A percentile compares a stretch with the other conserved stretches of the same genome.
These are phyloP conservation scores for Castanea crenata DNA, from an alignment of 306 rosid genomes.

Conservation along the genomic window DNA sequence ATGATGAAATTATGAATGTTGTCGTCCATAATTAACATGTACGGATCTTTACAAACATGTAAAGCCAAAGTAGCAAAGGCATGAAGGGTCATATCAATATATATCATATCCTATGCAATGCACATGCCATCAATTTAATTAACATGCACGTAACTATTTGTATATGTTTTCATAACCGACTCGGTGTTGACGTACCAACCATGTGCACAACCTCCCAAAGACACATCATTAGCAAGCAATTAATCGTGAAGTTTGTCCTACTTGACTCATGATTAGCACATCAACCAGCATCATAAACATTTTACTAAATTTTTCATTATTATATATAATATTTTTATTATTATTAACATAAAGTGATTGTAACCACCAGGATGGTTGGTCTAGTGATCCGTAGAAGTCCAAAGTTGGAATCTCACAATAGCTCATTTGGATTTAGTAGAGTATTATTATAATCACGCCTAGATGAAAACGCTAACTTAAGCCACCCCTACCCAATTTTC, in stretches of 20 bases:
- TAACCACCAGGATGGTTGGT: too few relatives aligned
- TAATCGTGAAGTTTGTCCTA: not conserved
- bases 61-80: not conserved
- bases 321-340: too few relatives aligned
- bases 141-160: not conserved
- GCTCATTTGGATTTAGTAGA: too few relatives aligned
- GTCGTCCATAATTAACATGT: not conserved
- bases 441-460: fast-evolving
- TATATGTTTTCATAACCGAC: not conserved
- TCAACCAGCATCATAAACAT: not conserved
- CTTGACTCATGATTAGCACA: not conserved
- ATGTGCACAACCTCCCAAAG: not conserved
- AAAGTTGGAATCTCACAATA: too few relatives aligned
- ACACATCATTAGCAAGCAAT: not conserved
- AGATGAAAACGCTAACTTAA: too few relatives aligned
- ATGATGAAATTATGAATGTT: not conserved
- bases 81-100: not conserved
- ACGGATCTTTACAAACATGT: not conserved
- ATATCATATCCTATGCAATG: not conserved
- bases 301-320: too few relatives aligned
- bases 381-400: too few relatives aligned
- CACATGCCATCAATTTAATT: not conserved
- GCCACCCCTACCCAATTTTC: fast-evolving
- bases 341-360: too few relatives aligned
- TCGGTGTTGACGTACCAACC: not conserved